A percentile compares a stretch with the other conserved stretches of the same genome.
phyloP scores from a whole-genome alignment of 2,329 filamentous ascomycete genomes.

The Fusarium lyarnte region DNA sequence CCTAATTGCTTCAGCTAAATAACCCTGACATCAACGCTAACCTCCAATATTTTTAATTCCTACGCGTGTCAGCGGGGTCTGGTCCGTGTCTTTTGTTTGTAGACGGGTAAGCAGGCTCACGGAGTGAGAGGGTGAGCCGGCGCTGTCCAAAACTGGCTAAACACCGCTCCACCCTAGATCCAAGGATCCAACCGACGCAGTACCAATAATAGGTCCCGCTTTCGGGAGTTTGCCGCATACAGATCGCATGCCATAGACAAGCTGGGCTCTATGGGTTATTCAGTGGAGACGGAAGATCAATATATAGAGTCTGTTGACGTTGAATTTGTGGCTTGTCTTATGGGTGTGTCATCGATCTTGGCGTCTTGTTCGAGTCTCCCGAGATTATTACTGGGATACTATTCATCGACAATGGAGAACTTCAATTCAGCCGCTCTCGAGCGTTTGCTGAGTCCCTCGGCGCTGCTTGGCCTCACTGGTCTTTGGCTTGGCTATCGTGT shows the following conservation, averaged over 20 bases:
- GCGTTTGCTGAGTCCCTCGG: not conserved
- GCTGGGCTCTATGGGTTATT: rapidly evolving
- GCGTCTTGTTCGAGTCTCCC: rapidly evolving
- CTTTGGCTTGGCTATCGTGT: slow-evolving; percentile 46
- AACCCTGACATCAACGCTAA: too few relatives aligned
- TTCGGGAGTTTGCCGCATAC: not conserved
- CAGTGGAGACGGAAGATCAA: not conserved
- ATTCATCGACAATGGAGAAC: not conserved
- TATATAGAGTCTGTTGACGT: not conserved
- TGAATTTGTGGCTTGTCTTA: rapidly evolving
- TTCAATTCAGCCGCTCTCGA: not conserved
- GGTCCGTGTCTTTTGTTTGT: too few relatives aligned
- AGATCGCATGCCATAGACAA: not conserved
- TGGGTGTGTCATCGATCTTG: not conserved
- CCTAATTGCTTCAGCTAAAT: too few relatives aligned
- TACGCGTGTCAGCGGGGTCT: too few relatives aligned
- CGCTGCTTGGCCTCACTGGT: slow-evolving; percentile 21
- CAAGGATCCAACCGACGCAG: too few relatives aligned
- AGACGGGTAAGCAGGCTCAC: not conserved
- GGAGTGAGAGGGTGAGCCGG: not conserved
- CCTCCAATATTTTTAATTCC: too few relatives aligned
- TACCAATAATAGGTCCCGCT: not conserved
- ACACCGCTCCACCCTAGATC: not conserved
- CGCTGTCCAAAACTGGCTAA: not conserved
- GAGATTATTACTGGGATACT: rapidly evolving